These are phyloP conservation scores for Salix arbutifolia DNA, from an alignment of 345 rosid genomes.

Conservation along the genomic window DNA sequence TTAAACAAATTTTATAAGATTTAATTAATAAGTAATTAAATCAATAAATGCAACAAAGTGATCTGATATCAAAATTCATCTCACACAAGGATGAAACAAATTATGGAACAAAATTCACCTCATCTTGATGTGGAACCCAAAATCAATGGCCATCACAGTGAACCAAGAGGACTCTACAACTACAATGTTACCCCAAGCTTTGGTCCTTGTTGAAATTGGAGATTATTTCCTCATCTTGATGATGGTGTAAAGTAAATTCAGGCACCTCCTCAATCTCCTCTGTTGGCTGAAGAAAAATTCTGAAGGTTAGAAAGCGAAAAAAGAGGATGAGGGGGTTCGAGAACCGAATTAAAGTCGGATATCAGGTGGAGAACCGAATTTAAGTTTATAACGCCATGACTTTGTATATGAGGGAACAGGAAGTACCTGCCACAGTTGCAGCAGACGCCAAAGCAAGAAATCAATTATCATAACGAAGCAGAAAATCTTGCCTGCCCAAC, in stretches of 20 bases:
- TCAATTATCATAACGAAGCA: slow-evolving; percentile 89
- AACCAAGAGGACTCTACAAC: background rate
- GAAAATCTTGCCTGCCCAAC: slow-evolving; percentile 92
- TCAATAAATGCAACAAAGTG: background rate
- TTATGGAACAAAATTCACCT: background rate
- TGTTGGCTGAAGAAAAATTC: slow-evolving; percentile 50
- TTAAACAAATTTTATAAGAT: too few relatives aligned
- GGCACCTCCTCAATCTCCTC: slow-evolving; percentile 76
- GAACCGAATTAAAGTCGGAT: background rate
- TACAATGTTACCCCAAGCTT: slow-evolving; percentile 1
- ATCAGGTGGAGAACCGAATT: background rate
- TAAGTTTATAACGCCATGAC: background rate
- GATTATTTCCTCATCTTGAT: slow-evolving; percentile 17
- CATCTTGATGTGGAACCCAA: too few relatives aligned
- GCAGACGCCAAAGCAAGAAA: slow-evolving; percentile 64
- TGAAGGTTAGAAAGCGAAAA: too few relatives aligned
- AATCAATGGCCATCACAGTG: background rate
- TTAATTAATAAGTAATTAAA: too few relatives aligned
- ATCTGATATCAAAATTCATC: too few relatives aligned
- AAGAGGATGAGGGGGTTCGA: background rate
- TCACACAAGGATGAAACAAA: background rate
- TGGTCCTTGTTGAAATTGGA: background rate
- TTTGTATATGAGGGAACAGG: background rate
- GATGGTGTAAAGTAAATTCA: slow-evolving; percentile 26
- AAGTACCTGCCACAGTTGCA: slow-evolving; percentile 56